Evolutionary conservation across 2,329 filamentous ascomycete genomes (phyloP), one percentile per base, ranked within the genome.

Genomic region (Talaromyces sp.): DNA sequence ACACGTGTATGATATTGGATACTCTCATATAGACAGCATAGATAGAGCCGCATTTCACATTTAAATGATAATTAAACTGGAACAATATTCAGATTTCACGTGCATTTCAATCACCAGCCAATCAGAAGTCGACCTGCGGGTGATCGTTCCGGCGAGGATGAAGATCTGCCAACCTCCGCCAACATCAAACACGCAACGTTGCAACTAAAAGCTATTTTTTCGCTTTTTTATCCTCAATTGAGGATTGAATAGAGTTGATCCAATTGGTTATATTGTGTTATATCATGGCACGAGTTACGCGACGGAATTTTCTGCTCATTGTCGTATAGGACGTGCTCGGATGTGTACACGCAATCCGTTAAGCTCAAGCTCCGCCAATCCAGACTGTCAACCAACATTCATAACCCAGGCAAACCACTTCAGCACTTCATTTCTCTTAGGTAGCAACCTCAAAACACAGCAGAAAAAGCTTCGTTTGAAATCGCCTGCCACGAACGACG

Each of bases 181-280:
- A 56, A 62, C 27, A 43, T 47, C 61, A 57, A 57, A 63, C 60
- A 45, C 56, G 56, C 56, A 59, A 59, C 60, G 49, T 63, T 63
- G 61, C 52, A 56, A 52, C 10, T 37, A 45, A 61, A 35, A 37
- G 37, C 31, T 39, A 43, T 62, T 62, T 19, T 37, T 22, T 41
- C 3, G 37, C 22, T 9, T n/a, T 33, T 47, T 19, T 22, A 33
- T 43, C 22, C 13, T 50, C 60, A 33, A 54, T 62, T 54, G 60
- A 27, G 4, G 9, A 8, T 24, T 24, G 13, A 4, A 19, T 37
- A 35, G 13, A 56, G n/a, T n/a, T 39, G 3, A 6, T 37, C 11
- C 11, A 22, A 37, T 37, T 14, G n/a, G 10, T 11, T 8, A 16
- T 14, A 31, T 3, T 37, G 52, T 56, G 14, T 41, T 43, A 14